These are phyloP conservation scores for Coniochaeta ligniaria DNA, from an alignment of 2,329 filamentous ascomycete species.

Conservation along the genomic window DNA sequence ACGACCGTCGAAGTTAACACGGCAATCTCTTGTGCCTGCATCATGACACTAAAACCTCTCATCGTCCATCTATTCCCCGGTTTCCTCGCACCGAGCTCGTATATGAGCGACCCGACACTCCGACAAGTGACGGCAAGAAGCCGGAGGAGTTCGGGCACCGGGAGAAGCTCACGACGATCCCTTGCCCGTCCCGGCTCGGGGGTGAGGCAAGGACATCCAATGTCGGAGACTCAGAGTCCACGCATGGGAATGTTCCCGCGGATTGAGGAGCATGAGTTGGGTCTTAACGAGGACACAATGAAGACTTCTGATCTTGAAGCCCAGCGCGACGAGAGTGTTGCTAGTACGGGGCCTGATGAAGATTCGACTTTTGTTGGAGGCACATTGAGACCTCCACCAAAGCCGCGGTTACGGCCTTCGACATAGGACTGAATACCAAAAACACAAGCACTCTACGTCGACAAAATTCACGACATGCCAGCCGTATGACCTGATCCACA, in stretches of 20 bases:
- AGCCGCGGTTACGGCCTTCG: not conserved
- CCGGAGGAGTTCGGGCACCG: not conserved
- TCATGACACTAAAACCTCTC: slow-evolving; percentile 29
- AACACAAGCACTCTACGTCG: too few species aligned
- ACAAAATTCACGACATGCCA: too few species aligned
- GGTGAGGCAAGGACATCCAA: not conserved
- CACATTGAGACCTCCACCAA: not conserved
- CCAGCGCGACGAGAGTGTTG: not conserved
- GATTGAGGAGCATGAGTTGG: not conserved
- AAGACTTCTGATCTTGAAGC: not conserved
- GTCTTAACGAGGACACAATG: not conserved
- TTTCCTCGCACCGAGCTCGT: not conserved
- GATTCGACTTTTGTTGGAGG: not conserved
- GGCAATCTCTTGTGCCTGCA: slow-evolving; percentile 26
- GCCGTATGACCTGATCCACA: too few species aligned
- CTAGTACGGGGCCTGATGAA: not conserved
- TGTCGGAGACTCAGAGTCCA: not conserved
- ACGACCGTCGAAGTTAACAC: slow-evolving; percentile 27
- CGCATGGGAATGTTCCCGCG: not conserved
- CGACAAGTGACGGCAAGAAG: not conserved
- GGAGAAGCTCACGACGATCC: not conserved
- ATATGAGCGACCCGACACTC: not conserved
- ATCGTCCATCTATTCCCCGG: slow-evolving; percentile 21
- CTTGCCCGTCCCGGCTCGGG: not conserved
- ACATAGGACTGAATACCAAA: not conserved